Evolutionary conservation across 306 rosid genomes (phyloP), one percentile per base, ranked within the genome.

Genomic region (Lathyrus aphaca): DNA sequence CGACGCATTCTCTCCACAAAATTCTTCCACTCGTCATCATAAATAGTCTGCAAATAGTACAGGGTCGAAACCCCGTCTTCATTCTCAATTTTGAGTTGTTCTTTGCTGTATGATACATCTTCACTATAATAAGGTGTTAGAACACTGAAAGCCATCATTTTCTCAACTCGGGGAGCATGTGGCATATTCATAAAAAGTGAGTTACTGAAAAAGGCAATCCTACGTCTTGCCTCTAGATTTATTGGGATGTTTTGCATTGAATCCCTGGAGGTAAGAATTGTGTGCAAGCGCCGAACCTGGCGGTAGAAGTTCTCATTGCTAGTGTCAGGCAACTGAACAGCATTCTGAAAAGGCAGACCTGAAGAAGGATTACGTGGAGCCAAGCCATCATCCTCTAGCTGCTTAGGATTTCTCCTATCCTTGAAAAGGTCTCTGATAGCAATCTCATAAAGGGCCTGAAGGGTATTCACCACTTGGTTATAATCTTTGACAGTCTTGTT

Each of bases 111-210:
- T 61, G 87, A n/a, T 29, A 91, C 97, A 10, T 94, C 98, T 66
- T 90, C 99, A 63, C 75, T 88, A 55, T 91, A 94, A 79, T 94
- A 94, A 14, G 98, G 98, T 53, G 98, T 94, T 35, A 90, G 74
- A 64, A 94, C 97, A 82, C 99, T 91, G 76, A 94, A 94, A 46
- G 97, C 87, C 92, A 94, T 81, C 97, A 94, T 94, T 76, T 94
- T 94, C 96, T 91, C 97, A 73, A 91, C 99, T 74, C 85, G 97
- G 57, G 99, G 99, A 14, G 99, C 97, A 71, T 83, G 99, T 67
- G 97, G 99, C 82, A 94, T 87, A 81, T 80, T 85, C 99, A 94
- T 94, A 74, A 94, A 94, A 62, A 94, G 86, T 27, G 99, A 94
- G 83, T 91, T 94, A 66, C 97, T 94, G 71, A 94, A 94, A 79